A percentile compares a stretch with the other conserved stretches of the same genome.
Conservation (phyloP, 2,329 filamentous ascomycete genomes). For the Alternaria postmessia region DNA sequence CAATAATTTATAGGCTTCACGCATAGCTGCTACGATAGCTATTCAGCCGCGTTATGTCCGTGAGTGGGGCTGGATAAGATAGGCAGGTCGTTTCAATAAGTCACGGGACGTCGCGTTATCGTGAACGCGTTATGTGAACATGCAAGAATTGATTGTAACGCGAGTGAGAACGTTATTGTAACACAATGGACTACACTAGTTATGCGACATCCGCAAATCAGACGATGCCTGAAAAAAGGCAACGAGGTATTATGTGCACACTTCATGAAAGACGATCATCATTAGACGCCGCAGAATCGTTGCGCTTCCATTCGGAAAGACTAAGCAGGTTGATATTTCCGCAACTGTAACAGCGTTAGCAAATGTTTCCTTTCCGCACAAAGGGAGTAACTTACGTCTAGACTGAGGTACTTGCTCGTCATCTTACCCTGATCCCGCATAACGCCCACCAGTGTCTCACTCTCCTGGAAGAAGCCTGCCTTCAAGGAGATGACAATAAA, state of each 20-base stretch:
- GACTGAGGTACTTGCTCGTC: slow-evolving; percentile 86
- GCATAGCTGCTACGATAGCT: not conserved
- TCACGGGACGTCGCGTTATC: slow-evolving; percentile 1
- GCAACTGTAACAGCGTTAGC: slow-evolving; percentile 13
- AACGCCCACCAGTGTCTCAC: slow-evolving; percentile 92
- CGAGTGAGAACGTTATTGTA: not conserved
- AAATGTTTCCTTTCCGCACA: not conserved
- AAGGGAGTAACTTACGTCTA: slow-evolving; percentile 77
- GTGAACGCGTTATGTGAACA: not conserved
- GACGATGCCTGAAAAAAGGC: not conserved
- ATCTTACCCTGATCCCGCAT: slow-evolving; percentile 95
- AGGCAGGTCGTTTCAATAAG: not conserved
- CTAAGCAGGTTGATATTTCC: slow-evolving; percentile 13
- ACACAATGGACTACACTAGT: not conserved
- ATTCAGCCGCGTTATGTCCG: not conserved
- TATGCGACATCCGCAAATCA: not conserved
- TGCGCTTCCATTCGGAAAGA: not conserved
- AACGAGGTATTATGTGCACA: not conserved
- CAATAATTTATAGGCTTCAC: not conserved
- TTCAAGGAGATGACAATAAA: slow-evolving; percentile 99
- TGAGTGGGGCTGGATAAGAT: slow-evolving; percentile 6
- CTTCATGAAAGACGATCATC: not conserved
- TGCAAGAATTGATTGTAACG: not conserved
- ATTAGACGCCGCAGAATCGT: not conserved
- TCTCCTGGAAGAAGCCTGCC: slow-evolving; percentile 93